phyloP scores from a whole-genome alignment of 2,329 filamentous ascomycete genomes.

The Xylariaceae sp. region DNA sequence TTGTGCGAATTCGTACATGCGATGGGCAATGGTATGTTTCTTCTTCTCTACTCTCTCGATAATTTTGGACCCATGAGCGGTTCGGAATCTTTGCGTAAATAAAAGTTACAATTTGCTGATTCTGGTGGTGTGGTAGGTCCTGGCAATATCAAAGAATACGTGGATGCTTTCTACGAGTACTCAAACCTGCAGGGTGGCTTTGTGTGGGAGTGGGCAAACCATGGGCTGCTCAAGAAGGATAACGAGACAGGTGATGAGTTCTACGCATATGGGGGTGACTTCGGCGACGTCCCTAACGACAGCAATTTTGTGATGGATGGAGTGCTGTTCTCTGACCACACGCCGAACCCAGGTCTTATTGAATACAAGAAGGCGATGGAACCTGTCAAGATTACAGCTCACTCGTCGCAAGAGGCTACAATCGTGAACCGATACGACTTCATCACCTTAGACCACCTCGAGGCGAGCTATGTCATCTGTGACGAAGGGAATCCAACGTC shows the following conservation, averaged over 20 bases:
- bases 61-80: no score
- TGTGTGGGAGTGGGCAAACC: conserved; percentile 59
- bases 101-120: no score
- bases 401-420: conserved; percentile 27
- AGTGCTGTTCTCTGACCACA: conserved; percentile 44
- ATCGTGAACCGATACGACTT: conserved; percentile 42
- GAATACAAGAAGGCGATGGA: conserved; percentile 46
- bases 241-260: conserved; percentile 39
- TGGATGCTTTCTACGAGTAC: conserved; percentile 56
- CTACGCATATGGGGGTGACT: conserved; percentile 38
- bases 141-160: conserved; percentile 61
- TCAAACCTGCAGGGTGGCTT: conserved; percentile 58
- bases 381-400: conserved; percentile 41
- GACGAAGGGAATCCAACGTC: conserved; percentile 25
- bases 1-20: conserved; percentile 50
- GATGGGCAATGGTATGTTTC: conserved; percentile 70
- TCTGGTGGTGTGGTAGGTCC: no score
- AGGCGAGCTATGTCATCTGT: conserved; percentile 28
- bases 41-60: no score
- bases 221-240: conserved; percentile 43
- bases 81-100: no score
- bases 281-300: conserved; percentile 55
- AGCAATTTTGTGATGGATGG: conserved; percentile 52
- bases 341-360: conserved; percentile 38
- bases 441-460: conserved; percentile 37